Evolutionary conservation across 257 asterid species (phyloP), one percentile per base, ranked within the genome.

Genomic region (Sherardia arvensis): DNA sequence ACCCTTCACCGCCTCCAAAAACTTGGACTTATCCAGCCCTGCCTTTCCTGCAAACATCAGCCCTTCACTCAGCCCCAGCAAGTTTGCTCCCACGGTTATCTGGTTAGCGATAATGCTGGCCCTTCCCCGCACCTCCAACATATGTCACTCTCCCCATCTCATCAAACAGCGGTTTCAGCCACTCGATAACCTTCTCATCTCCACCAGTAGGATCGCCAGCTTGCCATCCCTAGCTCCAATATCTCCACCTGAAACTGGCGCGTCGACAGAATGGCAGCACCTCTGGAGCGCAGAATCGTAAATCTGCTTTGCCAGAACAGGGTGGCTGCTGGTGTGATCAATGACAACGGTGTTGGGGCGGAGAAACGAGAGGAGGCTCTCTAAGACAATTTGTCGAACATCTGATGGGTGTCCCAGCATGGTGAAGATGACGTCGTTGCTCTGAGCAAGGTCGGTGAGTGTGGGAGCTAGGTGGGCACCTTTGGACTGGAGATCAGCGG

Each of bases 351-450:
- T 74, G 71, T 68, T 66, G 53, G 91, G 86, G 15, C 36, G 68
- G 55, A 83, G 77, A 68, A 66, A 61, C 14, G 95, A 85, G 45
- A 87, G 33, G 11, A 91, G 83, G 17, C 71, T 67, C 33, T 85
- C 83, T 70, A 79, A 79, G 27, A 84, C 81, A 59, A 91, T 68
- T 71, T 64, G 36, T 74, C 78, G 77, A 78, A 91, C 98, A 80
- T 91, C 98, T 70, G 91, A 81, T 66, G 98, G 98, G 81, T 91
- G 87, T 23, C 95, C 96, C 66, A 91, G 59, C 90, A 88, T 86
- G 23, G 96, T 87, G 81, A 91, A 88, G 23, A 91, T 60, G 23
- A 88, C 78, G 68, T 86, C 90, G 71, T 79, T 59, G 6, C 56
- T 14, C 0, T 74, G 58, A 5, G 91, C 95, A 45, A 91, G 88